Evolutionary conservation across 805 yeast genomes (phyloP).

Genomic region (Kodamaea hsintzibuensis): DNA sequence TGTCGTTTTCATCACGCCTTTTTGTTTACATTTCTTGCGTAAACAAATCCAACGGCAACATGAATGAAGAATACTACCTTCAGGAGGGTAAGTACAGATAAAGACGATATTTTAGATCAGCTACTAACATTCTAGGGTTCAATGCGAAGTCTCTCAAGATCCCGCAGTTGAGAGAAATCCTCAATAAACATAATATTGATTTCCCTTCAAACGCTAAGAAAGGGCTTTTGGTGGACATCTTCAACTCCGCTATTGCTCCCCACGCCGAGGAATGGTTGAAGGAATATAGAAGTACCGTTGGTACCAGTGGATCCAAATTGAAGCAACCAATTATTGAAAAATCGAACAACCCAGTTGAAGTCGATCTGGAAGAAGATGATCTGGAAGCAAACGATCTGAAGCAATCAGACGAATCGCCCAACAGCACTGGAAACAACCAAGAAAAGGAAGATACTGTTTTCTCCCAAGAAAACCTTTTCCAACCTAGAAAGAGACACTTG

Average conservation of each 20-base stretch:
- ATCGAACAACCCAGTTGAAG: not conserved
- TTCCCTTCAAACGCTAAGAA: constrained; percentile 70
- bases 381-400: not conserved
- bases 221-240: constrained; percentile 60
- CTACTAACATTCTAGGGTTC: constrained; percentile 49
- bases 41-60: constrained; percentile 8
- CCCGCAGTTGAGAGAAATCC: constrained; percentile 66
- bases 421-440: not conserved
- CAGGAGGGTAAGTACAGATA: constrained; percentile 22
- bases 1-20: constrained; percentile 4
- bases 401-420: not conserved
- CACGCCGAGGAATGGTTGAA: constrained; percentile 43
- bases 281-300: constrained; percentile 18
- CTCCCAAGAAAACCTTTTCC: constrained; percentile 4
- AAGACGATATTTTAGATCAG: not conserved
- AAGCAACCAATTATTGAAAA: not conserved
- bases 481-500: constrained; percentile 4
- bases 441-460: not conserved
- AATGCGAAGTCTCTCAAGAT: constrained; percentile 67
- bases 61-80: constrained; percentile 26
- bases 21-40: constrained; percentile 3
- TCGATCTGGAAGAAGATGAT: not conserved
- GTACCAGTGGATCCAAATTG: not conserved
- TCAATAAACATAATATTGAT: constrained; percentile 61
- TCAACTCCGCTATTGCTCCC: constrained; percentile 54